A percentile compares a stretch with the other conserved stretches of the same genome.
Evolutionary conservation across 1,284 basidiomycete genomes (phyloP).

Genomic region (Moesziomyces sp.): DNA sequence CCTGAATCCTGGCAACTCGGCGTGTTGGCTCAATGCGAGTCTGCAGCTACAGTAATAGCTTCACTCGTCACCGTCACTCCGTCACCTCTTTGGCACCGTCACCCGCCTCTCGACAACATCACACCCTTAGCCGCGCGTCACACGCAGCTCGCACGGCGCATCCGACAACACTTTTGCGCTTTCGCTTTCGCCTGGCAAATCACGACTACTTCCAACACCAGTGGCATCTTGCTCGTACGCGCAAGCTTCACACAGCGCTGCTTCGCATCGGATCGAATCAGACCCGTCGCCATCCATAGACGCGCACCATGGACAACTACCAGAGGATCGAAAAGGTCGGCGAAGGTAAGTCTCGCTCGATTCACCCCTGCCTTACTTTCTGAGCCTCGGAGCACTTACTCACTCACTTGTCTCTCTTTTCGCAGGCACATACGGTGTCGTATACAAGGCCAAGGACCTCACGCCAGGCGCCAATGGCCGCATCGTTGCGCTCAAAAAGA

Average conservation of each 20-base stretch:
- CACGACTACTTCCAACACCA: no score
- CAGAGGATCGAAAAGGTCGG: slow-evolving; percentile 80
- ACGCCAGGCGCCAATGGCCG: slow-evolving; percentile 76
- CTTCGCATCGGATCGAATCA: no score
- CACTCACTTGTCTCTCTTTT: not conserved
- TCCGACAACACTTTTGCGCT: not conserved
- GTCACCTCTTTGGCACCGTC: not conserved
- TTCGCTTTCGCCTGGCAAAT: no score
- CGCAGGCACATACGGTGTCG: slow-evolving; percentile 95
- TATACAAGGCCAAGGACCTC: slow-evolving; percentile 74
- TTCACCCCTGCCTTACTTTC: not conserved
- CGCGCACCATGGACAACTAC: slow-evolving; percentile 69
- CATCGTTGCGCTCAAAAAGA: slow-evolving; percentile 80
- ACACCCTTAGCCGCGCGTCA: not conserved
- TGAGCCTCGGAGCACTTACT: not conserved
- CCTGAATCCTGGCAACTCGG: no score
- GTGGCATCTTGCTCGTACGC: no score
- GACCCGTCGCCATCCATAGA: not conserved
- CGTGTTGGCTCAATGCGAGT: no score
- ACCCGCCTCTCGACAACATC: not conserved
- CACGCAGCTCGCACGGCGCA: not conserved
- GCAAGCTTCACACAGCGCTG: no score
- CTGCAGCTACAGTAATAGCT: no score
- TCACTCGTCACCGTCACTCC: not conserved
- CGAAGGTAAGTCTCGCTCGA: slow-evolving; percentile 45